Evolutionary conservation across 2,329 filamentous ascomycete species (phyloP), one percentile per base, ranked within the genome.

Genomic region (Venturia pyrina): DNA sequence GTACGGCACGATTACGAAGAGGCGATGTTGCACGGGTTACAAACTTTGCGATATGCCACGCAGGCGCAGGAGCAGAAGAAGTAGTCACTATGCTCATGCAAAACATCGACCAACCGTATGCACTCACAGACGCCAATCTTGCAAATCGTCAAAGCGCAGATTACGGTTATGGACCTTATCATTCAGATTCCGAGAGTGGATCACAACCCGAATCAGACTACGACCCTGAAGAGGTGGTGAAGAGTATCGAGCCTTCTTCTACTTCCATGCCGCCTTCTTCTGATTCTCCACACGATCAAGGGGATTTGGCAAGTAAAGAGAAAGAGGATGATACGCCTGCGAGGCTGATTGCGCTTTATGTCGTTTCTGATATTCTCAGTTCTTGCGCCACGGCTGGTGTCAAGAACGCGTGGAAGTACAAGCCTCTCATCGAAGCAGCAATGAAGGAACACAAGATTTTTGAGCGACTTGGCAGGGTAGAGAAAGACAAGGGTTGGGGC

Each of bases 1-100:
- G 85, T 3, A 85, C 91, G 48, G 85, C 87, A 1, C 89, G 85
- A 69, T 81, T 97, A 34, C 85, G 90, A 37, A 91, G 91, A 72
- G 92, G 91, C 2, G 91, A 98, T 72, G 85, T 98, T 59, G 93
- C 91, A 1, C 85, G 92, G 5, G 82, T 97, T 1, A 93, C 93
- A 0, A 85, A 89, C 3, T 97, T 98, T 76, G 93, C 93, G 15
- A 91, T 98, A 66, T 88, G 88, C 2, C 91, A 98, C 74, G 90
- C 92, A 1, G 90, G 89, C 48, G 83, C 87, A 24, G 95, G 93
- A 19, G 89, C 91, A 15, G 90, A 96, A 69, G 95, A 98, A 78
- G 88, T 97, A 44, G 92, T 96, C n/a, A 85, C 93, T 62, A 85
- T 96, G 77, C 87, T 98, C 46, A 84, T 96, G 0, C 83, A 87